Base-by-base conservation (phyloP, 1,284 basidiomycete genomes). In the Tranzscheliella williamsii region DNA sequence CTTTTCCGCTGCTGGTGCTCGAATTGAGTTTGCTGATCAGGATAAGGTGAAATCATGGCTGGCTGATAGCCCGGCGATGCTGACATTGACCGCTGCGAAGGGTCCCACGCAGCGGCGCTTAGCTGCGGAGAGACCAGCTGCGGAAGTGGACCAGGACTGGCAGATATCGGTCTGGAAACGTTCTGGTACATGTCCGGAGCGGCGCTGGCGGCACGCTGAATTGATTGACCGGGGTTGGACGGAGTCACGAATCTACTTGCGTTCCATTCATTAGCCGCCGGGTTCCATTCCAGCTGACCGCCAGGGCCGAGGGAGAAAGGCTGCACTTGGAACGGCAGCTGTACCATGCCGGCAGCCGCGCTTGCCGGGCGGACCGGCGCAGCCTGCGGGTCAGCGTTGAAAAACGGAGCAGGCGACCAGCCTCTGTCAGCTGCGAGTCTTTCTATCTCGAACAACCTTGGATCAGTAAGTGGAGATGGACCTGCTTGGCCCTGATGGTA, bases 351-450 rank as follows among this genome's bases (percentile, higher is more conserved):
- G 8, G 62, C 55, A 23, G 62, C 62, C 4, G 62, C 46, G 15
- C 62, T 65, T 9, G 64, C 57, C 13, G 67, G 63, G 22, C 63
- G 32, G 12, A 41, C 30, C 1, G 54, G 43, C 6, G 41, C 47
- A 24, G 36, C 38, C 3, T 35, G 38, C 17, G 18, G 6, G 23
- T 24, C 16, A 6, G 51, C 17, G 22, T 38, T 41, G 17, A 32
- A 26, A 36, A 52, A 15, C 2, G 70, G 68, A 1, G 68, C 70
- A 3, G 70, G 70, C 23, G 70, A 72, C 70, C 70, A 72, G 16
- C 68, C 70, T 38, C 70, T 43, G 24, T 70, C 61, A 7, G 65
- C 55, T 5, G 60, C 54, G 23, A 62, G 52, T 12, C 54, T 58
- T 35, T 67, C 48, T 1, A 70, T 39, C 27, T 55, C 40, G 23